Evolutionary conservation across 805 yeast species (phyloP).

Genomic region (Brettanomyces anomalus): DNA sequence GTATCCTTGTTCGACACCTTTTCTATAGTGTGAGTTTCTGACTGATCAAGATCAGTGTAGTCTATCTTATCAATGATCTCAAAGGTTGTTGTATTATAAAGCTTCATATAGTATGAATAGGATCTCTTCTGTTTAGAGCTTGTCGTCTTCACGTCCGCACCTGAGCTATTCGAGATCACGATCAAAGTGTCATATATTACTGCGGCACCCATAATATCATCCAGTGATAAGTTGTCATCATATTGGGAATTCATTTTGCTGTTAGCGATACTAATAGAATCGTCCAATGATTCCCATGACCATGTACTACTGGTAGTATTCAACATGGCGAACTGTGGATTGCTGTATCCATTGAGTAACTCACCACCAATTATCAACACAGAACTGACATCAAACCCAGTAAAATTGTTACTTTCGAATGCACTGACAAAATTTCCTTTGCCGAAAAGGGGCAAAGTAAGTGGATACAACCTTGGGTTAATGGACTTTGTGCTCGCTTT

Average conservation of each 20-base stretch:
- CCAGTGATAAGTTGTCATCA: constrained; percentile 19
- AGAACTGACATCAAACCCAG: constrained; percentile 27
- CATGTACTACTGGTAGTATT: constrained; percentile 31
- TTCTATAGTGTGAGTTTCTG: constrained; percentile 3
- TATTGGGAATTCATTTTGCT: constrained; percentile 12
- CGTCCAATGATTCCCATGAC: constrained; percentile 32
- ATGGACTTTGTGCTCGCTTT: constrained; percentile 28
- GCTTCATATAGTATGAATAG: constrained; percentile 25
- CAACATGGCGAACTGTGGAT: constrained; percentile 36
- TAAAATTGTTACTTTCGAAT: constrained; percentile 15
- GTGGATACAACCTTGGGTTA: constrained; percentile 44
- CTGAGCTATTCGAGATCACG: constrained; percentile 25
- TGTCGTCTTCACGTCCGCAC: neutral
- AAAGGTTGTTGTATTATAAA: constrained; percentile 34
- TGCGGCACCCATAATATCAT: constrained; percentile 37
- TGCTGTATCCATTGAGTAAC: constrained; percentile 27
- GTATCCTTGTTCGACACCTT: constrained; percentile 17
- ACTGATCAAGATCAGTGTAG: constrained; percentile 17
- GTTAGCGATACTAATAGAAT: constrained; percentile 16
- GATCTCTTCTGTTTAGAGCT: constrained; percentile 11
- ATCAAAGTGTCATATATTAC: constrained; percentile 42
- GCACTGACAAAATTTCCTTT: constrained; percentile 15
- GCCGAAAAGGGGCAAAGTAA: constrained; percentile 46
- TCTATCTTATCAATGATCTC: constrained; percentile 24
- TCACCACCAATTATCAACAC: constrained; percentile 59